Evolutionary conservation across 1,139 yeast genomes (phyloP).

Genomic region (Blastobotrys capitulatus): DNA sequence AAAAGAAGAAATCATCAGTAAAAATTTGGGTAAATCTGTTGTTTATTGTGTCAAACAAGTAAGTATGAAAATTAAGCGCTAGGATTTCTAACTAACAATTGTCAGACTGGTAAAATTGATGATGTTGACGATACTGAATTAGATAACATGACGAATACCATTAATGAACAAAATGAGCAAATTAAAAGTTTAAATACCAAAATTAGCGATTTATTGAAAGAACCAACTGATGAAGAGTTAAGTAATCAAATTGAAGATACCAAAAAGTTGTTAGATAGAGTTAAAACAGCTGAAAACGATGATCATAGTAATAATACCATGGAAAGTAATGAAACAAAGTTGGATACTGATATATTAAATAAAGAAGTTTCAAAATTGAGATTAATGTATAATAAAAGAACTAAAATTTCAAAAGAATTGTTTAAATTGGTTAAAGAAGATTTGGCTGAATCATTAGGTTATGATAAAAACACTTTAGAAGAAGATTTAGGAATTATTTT

Average conservation of each 20-base stretch:
- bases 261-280: not conserved
- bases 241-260: conserved; percentile 1
- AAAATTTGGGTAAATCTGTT: conserved; percentile 34
- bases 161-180: conserved; percentile 5
- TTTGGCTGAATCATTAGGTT: conserved; percentile 2
- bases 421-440: conserved; percentile 12
- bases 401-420: conserved; percentile 15
- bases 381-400: conserved; percentile 5
- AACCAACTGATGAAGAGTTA: conserved; percentile 15
- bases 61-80: not conserved
- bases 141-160: conserved; percentile 11
- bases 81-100: not conserved
- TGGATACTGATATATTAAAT: not conserved
- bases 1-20: conserved; percentile 28
- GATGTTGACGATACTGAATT: conserved; percentile 14
- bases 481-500: conserved; percentile 7
- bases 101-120: not conserved
- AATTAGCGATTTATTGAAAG: not conserved
- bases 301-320: not conserved
- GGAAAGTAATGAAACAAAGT: not conserved
- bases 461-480: conserved; percentile 8
- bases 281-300: not conserved
- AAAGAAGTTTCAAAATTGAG: conserved; percentile 6
- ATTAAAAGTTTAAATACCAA: not conserved
- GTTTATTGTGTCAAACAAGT: conserved; percentile 34